Evolutionary conservation across 2,329 filamentous ascomycete species (phyloP).

Genomic region (Phyllosticta paracitricarpa): DNA sequence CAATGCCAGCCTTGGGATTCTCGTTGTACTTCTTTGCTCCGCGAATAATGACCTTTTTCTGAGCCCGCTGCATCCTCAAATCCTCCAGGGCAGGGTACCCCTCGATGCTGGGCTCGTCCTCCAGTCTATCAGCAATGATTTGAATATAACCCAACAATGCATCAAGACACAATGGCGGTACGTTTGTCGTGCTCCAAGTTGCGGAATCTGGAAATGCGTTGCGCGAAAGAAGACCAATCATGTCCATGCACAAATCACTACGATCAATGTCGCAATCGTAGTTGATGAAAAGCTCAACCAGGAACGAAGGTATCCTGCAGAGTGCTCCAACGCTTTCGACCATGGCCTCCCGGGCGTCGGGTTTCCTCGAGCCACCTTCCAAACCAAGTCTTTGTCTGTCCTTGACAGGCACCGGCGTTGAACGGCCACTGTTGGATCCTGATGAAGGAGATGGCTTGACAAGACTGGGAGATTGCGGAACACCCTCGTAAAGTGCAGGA

Average conservation of each 20-base stretch:
- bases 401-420: conserved; percentile 83
- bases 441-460: conserved; percentile 59
- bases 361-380: conserved; percentile 83
- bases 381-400: conserved; percentile 87
- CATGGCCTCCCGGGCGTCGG: conserved; percentile 95
- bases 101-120: conserved; percentile 55
- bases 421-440: conserved; percentile 57
- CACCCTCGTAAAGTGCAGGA: conserved; percentile 81
- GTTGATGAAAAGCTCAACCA: conserved; percentile 93
- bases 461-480: conserved; percentile 81
- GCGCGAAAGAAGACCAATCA: conserved; percentile 82
- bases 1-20: conserved; percentile 79
- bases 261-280: conserved; percentile 94
- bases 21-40: conserved; percentile 92
- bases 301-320: conserved; percentile 85
- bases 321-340: conserved; percentile 90
- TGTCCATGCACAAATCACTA: conserved; percentile 86
- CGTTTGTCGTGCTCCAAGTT: conserved; percentile 97
- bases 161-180: conserved; percentile 88
- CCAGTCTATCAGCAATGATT: conserved; percentile 77
- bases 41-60: conserved; percentile 81
- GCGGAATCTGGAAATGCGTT: conserved; percentile 96
- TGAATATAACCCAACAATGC: conserved; percentile 85
- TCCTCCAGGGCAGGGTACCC: conserved; percentile 55
- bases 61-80: conserved; percentile 62